Conservation (phyloP, 1,139 yeast species). For the Debaryomyces nepalensis region DNA sequence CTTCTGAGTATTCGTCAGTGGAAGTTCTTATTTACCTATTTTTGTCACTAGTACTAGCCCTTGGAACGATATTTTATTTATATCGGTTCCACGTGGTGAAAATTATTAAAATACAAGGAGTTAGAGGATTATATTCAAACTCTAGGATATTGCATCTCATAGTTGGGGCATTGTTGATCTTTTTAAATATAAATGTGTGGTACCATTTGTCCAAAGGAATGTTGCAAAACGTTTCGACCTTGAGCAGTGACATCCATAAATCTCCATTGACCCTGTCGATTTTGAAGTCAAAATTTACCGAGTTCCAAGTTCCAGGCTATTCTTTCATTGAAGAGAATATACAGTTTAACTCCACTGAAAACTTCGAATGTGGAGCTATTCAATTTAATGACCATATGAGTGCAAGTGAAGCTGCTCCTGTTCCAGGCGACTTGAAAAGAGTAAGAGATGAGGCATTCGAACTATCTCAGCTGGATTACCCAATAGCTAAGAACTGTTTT, state of each 20-base stretch:
- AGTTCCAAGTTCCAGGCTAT: slow-evolving; percentile 16
- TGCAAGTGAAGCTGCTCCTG: slow-evolving; percentile 10
- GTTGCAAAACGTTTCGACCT: neutral
- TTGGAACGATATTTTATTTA: slow-evolving; percentile 6
- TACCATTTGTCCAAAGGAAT: neutral
- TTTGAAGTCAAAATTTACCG: neutral
- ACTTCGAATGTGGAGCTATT: slow-evolving; percentile 12
- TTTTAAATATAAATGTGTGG: slow-evolving; percentile 2
- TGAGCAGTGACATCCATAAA: neutral
- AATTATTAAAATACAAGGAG: slow-evolving; percentile 1
- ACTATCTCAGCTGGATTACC: slow-evolving; percentile 15
- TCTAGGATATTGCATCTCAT: neutral
- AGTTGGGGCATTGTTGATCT: slow-evolving; percentile 2
- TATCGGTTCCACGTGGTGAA: slow-evolving; percentile 5
- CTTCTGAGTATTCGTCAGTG: neutral
- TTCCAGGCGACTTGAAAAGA: slow-evolving; percentile 13
- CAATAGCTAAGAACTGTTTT: slow-evolving; percentile 16
- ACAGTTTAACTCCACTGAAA: slow-evolving; percentile 1
- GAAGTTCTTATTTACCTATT: slow-evolving; percentile 1
- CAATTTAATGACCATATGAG: slow-evolving; percentile 5
- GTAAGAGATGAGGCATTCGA: slow-evolving; percentile 15
- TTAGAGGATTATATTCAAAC: neutral
- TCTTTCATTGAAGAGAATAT: slow-evolving; percentile 16
- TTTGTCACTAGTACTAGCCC: neutral
- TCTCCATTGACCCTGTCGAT: slow-evolving; percentile 8